Conservation (phyloP, 2,329 filamentous ascomycete species). For the Aureobasidium pullulans region DNA sequence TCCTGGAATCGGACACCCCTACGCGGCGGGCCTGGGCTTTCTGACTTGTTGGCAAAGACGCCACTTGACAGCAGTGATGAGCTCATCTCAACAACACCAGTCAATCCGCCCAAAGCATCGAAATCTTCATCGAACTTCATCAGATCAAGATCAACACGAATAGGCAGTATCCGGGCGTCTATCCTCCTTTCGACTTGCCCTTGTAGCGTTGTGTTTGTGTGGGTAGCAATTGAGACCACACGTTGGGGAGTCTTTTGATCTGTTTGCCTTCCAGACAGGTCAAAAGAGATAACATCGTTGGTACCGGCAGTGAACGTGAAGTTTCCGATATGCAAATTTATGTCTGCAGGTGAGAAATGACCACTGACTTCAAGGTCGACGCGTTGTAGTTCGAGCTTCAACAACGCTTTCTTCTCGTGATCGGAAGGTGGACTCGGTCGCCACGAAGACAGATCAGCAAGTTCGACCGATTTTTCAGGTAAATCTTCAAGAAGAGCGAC, state of each 20-base stretch:
- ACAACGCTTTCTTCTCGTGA: neutral
- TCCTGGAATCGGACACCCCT: constrained; percentile 53
- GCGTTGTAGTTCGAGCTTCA: neutral
- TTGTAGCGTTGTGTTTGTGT: constrained; percentile 17
- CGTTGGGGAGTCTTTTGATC: neutral
- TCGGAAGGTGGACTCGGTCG: neutral
- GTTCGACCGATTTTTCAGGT: neutral
- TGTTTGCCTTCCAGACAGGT: neutral
- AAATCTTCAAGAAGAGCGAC: neutral
- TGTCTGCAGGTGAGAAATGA: neutral
- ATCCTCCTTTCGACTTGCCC: constrained; percentile 30
- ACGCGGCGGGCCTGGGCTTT: constrained; percentile 29
- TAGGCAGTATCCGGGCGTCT: constrained; percentile 66
- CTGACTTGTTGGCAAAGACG: constrained; percentile 27
- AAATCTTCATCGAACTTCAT: constrained; percentile 63
- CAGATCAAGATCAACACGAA: constrained; percentile 70
- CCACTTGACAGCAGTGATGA: constrained; percentile 65
- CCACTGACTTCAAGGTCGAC: neutral
- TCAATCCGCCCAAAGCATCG: constrained; percentile 82
- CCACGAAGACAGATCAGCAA: neutral
- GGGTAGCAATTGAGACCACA: neutral
- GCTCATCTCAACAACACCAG: constrained; percentile 81
- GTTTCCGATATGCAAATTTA: neutral
- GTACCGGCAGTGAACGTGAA: neutral
- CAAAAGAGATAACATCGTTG: constrained; percentile 10